Evolutionary conservation across 2,329 filamentous ascomycete species (phyloP), one percentile per base, ranked within the genome.

Genomic region (Ophiostoma australiae): DNA sequence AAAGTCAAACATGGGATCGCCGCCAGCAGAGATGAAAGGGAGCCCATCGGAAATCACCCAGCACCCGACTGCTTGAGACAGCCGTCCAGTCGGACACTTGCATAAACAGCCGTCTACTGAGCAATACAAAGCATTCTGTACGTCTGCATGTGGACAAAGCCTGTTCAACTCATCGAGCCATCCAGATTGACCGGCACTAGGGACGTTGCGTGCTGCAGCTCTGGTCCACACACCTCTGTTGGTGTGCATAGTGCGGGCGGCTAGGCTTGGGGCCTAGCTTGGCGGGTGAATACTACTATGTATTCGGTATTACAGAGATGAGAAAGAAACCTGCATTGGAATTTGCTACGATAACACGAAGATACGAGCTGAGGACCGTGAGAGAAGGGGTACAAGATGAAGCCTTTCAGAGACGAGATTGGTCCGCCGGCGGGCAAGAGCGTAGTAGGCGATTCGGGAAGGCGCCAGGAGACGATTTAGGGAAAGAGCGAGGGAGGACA

Each of bases 161-260:
- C 23, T 48, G 15, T 7, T 48, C 44, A n/a, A 11, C 2, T 20
- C 44, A n/a, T n/a, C 7, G 44, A 44, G 13, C 20, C 52, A 58
- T 58, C 52, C 39, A 48, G 48, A 52, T 52, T 52, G 48, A 23
- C 48, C 17, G 48, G 48, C 31, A 35, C 58, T 31, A 33, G 61
- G 33, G 15, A 37, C 61, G 33, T 65, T 65, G 65, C 65, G 35
- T 41, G 65, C 33, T 67, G 37, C 39, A 48, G 23, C 39, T 15
- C 39, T n/a, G 33, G 33, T 52, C 31, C 67, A 69, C 48, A 31
- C 41, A 35, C 33, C 44, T 69, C n/a, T 58, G 17, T 23, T 68
- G n/a, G 37, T 44, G 37, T 48, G 41, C 39, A 68, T 58, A 27
- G 52, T 20, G 68, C n/a, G 68, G 52, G 68, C 68, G 68, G 68